Base-by-base conservation (phyloP, 2,329 filamentous ascomycete species). In the Macrophomina tecta region DNA sequence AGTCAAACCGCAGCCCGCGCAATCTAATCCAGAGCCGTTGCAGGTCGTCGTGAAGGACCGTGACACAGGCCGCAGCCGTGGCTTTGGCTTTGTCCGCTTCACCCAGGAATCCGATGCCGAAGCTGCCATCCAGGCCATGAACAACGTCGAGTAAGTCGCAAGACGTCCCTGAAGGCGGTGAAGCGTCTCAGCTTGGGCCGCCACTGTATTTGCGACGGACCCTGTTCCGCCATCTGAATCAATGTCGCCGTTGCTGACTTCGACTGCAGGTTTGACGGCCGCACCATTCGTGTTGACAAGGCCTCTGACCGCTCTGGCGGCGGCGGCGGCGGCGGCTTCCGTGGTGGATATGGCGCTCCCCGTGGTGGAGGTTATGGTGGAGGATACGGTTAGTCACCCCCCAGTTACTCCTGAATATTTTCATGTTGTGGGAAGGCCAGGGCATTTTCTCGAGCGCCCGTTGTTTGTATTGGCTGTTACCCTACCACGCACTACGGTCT, bases 11-110 rank as follows among this genome's bases (percentile, higher is more conserved):
- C 58, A 16, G 5, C 18, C n/a, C 11, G 30, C 64, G 36, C 42
- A 49, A 12, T 18, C 67, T 55, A 53, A 42, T 55, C 9, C 28
- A n/a, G 38, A 14, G 63, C 64, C 46, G 5, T 53, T 45, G 58
- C 76, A 98, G 94, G 92, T 97, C 70, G 94, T 99, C 72, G 94
- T 98, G 75, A 98, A 97, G 84, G 94, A 99, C 81, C 92, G 94
- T 76, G 94, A 98, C 78, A 97, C 94, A 76, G 92, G 93, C 74
- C 93, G 94, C 80, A 97, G 94, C 85, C 92, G 95, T 80, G 95
- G 95, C 69, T 99, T 98, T 79, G 95, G 95, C 56, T 98, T 98
- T 80, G 94, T 99, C 70, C 91, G 94, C 73, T 99, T 94, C 82
- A 82, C 87, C 62, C 88, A 89, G 71, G 92, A 94, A 71, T 81